Evolutionary conservation across 306 rosid species (phyloP).

Genomic region (Potentilla sterilis): DNA sequence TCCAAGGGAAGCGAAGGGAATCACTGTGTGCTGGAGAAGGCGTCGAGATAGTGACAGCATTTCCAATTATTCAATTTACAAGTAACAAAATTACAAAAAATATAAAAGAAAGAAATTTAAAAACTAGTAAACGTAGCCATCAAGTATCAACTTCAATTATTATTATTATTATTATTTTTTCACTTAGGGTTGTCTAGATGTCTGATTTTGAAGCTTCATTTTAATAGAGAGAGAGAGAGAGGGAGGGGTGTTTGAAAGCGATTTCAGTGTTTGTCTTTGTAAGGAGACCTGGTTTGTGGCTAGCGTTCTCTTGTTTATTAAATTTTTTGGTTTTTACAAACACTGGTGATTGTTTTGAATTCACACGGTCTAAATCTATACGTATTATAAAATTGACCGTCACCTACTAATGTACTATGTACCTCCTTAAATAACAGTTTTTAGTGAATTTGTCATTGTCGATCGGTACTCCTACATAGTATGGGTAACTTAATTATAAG

Average conservation of each 20-base stretch:
- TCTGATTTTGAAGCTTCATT: constrained; percentile 14
- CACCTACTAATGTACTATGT: neutral
- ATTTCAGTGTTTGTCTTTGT: neutral
- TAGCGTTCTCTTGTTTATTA: neutral
- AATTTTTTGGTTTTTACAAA: neutral
- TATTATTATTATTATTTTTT: no score
- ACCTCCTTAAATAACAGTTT: neutral
- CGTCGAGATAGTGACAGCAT: constrained; percentile 9
- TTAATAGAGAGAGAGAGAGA: no score
- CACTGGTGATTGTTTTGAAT: neutral
- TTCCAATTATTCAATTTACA: constrained; percentile 11
- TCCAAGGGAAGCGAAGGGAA: neutral
- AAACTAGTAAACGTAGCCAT: neutral
- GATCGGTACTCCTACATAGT: neutral
- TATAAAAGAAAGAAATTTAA: neutral
- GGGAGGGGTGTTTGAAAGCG: no score
- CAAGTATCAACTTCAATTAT: neutral
- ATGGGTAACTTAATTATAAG: neutral
- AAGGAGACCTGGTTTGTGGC: neutral
- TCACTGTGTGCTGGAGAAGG: neutral
- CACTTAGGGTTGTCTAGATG: constrained; percentile 3
- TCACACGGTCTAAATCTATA: neutral
- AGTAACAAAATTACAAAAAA: neutral
- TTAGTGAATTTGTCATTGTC: neutral
- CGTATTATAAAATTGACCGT: neutral